Evolutionary conservation across 805 yeast genomes (phyloP), one percentile per base, ranked within the genome.

Genomic region (Candida montana): DNA sequence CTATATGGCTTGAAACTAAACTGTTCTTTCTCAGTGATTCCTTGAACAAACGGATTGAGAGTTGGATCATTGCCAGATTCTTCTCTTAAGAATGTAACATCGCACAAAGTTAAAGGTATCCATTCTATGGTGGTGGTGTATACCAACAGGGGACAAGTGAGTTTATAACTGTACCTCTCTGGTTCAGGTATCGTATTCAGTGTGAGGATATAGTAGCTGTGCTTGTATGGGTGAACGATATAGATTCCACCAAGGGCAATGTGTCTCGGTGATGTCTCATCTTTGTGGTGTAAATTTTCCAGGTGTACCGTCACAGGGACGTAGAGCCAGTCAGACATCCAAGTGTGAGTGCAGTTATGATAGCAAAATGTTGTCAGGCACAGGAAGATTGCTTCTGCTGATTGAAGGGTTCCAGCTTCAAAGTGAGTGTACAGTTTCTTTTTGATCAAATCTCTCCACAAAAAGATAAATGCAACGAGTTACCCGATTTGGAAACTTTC

Each of bases 271-370:
- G 28, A 11, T 10, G 42, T 32, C 31, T 35, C 32, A 3, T 33
- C 46, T 17, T 16, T 19, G 11, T 31, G 36, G 7, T 27, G 34
- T 7, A 21, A 17, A 10, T 37, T 46, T 10, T 39, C 48, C 17
- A 48, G 41, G 33, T 55, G 61, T 30, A 57, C 50, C 15, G 59
- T 49, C 31, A 55, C 49, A 7, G 59, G 58, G 7, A 53, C 40
- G 31, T 53, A 54, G 26, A 44, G 24, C 61, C 61, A 53, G 15
- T n/a, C 21, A 17, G 51, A 30, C 45, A 26, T 26, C 13, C 21
- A n/a, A 20, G 16, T 33, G 17, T 33, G 24, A 21, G 24, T 21
- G 24, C 9, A n/a, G n/a, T n/a, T n/a, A n/a, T n/a, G 24, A 6
- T 21, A 7, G 24, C 24, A 21, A 9, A 6, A 21, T 7, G 6